Base-by-base conservation (phyloP, 768 basidiomycete genomes). In the Boletus rufocinnamomeus region DNA sequence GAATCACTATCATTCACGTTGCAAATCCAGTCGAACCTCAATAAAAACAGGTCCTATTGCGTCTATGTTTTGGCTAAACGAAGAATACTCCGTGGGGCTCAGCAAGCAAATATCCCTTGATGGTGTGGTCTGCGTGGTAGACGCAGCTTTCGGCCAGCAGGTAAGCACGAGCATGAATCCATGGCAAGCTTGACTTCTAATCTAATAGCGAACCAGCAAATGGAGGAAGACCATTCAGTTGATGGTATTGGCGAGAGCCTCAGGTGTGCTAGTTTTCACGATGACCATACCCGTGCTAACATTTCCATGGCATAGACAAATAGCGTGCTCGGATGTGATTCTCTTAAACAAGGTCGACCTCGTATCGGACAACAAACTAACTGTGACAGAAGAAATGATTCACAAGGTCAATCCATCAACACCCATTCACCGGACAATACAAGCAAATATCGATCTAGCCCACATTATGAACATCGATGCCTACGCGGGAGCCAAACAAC, bases 291-390 rank as follows among this genome's bases (percentile, higher is more conserved):
- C 1, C 28, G n/a, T 23, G 8, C 41, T 55, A 38, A 57, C 27
- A 58, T 49, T 46, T 55, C 44, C n/a, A 52, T 23, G 53, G 6
- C 37, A n/a, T 66, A 97, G 95, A 53, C 97, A 99, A 79, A 88
- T 98, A 48, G 96, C 93, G 1, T 88, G 87, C 38, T 87, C 96
- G 27, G 97, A 99, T 68, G 88, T 96, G 27, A 81, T 98, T 38
- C 74, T 99, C 28, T 76, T 99, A 30, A 99, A 99, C 80, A 99
- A 99, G 78, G 77, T 79, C 28, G 96, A 98, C 66, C 77, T 98
- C 10, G 86, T 85, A 19, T 67, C 80, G 1, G 59, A 80, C 1
- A 71, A 75, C 6, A 75, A 76, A 23, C 66, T 91, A 2, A 52
- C 60, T 1, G 67, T 75, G 4, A 83, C 84, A 14, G 87, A 91